Base-by-base conservation (phyloP, 2,329 filamentous ascomycete genomes). In the Pseudophaeomoniella oleicola region DNA sequence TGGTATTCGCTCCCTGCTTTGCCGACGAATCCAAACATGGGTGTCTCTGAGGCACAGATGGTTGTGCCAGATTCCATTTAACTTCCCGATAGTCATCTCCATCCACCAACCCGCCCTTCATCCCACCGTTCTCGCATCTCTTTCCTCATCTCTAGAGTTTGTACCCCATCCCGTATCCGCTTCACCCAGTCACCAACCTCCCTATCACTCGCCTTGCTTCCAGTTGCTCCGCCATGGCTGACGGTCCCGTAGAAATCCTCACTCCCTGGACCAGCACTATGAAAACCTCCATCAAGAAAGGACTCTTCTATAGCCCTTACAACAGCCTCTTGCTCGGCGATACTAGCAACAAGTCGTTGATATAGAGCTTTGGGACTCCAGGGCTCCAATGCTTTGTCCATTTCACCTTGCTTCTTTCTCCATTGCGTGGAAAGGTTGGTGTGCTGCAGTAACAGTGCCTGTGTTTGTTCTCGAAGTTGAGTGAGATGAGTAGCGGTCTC, bases 111-210 rank as follows among this genome's bases (percentile, higher is more conserved):
- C 46, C 88, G 70, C 16, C 88, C 86, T 59, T 96, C 88, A 55
- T 96, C 90, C 90, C 90, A 96, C 48, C 90, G 71, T 50, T 86
- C 81, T 58, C 87, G 93, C 46, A 84, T 73, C 63, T 96, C 90
- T 51, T 79, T 76, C 39, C 90, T 70, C 37, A 87, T 64, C 51
- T 90, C 92, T 42, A 79, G 78, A 39, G 81, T 63, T 47, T 81
- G 81, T 53, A 78, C 82, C 6, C 81, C 82, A 47, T 88, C 86
- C 46, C 85, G 70, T 44, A 93, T 81, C 49, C 81, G 65, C 50
- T 78, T 71, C 14, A 94, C 74, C 76, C 90, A 96, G 41, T 96
- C 88, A 2, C 69, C 66, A 16, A 81, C 76, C 59, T 96, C 90
- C 51, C 83, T 74, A 60, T 94, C 87, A 16, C 72, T 77, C 3